phyloP scores from a whole-genome alignment of 495 filamentous ascomycete genomes.

The Letharia columbiana region DNA sequence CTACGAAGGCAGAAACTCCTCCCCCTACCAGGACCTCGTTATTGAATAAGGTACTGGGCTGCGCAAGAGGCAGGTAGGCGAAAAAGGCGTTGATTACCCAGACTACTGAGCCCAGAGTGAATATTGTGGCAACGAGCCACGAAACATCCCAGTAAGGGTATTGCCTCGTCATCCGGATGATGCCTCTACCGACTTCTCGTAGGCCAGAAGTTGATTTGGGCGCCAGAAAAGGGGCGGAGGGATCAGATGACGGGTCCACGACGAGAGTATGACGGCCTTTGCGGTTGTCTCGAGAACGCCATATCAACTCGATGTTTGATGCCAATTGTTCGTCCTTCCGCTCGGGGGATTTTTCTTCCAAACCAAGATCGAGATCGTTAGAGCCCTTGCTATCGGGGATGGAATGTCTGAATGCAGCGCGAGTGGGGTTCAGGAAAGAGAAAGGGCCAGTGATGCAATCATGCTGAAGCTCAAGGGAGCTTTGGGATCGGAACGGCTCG shows the following conservation, averaged over 20 bases:
- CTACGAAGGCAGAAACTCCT: constrained; percentile 59
- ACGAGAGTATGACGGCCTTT: constrained; percentile 57
- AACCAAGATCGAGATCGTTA: background rate
- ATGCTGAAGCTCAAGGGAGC: constrained; percentile 15
- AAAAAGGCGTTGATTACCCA: constrained; percentile 67
- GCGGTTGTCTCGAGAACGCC: constrained; percentile 62
- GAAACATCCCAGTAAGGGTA: constrained; percentile 64
- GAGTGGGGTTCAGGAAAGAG: constrained; percentile 44
- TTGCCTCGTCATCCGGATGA: constrained; percentile 47
- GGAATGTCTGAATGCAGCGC: constrained; percentile 28
- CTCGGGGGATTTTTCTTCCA: constrained; percentile 12
- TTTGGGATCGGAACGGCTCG: constrained; percentile 16
- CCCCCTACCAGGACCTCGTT: constrained; percentile 44
- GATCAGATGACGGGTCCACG: constrained; percentile 31
- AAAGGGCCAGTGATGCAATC: constrained; percentile 34
- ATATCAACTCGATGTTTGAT: constrained; percentile 35
- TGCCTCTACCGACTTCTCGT: constrained; percentile 33
- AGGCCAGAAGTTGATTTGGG: constrained; percentile 41
- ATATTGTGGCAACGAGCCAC: constrained; percentile 55
- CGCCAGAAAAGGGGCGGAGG: constrained; percentile 27
- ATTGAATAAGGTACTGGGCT: constrained; percentile 46
- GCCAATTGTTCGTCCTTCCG: constrained; percentile 11
- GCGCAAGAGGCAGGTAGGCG: constrained; percentile 50
- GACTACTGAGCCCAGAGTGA: constrained; percentile 54
- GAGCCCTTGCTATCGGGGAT: constrained; percentile 3